Base-by-base conservation (phyloP, 129 eudicot genomes). In the Deinandra increscens region DNA sequence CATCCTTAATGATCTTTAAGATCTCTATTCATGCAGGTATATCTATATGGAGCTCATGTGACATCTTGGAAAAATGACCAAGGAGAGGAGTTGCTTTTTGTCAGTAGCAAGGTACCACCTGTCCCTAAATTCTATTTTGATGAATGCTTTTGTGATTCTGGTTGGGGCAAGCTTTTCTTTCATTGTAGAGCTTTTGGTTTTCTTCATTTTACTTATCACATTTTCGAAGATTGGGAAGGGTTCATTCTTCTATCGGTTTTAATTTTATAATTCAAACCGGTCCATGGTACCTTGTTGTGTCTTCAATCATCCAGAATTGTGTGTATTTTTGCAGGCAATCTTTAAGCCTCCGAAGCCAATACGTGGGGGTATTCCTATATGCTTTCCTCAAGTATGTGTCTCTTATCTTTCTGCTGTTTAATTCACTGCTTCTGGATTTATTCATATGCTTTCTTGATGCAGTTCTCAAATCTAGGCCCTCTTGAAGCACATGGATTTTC, bases 291-390 rank as follows among this genome's bases (percentile, higher is more conserved):
- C 39, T 75, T 66, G 68, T 29, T 58, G 45, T 61, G 45, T 54
- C 60, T 70, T 68, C 55, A 26, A 37, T 71, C 22, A 78, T 64
- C 51, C 67, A 46, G 67, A 65, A 45, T 17, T 64, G 63, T 36
- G 36, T 60, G 20, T 20, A 14, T 34, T 23, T 78, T 37, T 58
- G 75, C 88, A 91, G 97, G 86, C 92, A 66, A 85, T 65, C 69
- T 87, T 83, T 76, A 82, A 85, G 80, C 93, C 97, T 64, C 93
- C 90, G 12, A 91, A 79, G 73, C 71, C 91, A 56, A 88, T 91
- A 82, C 93, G 96, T 66, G 97, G 97, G 70, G 97, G 97, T 48
- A 91, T 91, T 83, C 97, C 93, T 69, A 73, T 91, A 75, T 88
- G 96, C 86, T 91, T 91, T 77, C 97, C 97, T 54, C 94, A 91